Conservation (phyloP, 345 rosid genomes). For the Camelina neglecta region DNA sequence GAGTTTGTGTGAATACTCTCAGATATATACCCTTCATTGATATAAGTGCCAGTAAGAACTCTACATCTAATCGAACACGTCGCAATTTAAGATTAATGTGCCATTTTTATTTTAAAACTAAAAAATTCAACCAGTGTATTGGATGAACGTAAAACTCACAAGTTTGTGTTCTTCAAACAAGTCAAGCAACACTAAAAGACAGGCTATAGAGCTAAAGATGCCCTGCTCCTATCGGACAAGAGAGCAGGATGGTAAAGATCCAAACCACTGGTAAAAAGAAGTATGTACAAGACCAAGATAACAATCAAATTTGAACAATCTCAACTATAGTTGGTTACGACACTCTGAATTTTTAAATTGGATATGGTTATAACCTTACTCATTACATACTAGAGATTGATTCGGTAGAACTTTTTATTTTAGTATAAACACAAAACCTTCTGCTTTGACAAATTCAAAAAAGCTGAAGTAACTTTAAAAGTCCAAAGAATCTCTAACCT, state of each 20-base stretch:
- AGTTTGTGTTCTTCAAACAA: neutral
- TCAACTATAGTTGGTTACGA: neutral
- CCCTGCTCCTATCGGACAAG: neutral
- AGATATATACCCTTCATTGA: neutral
- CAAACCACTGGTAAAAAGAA: neutral
- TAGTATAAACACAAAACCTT: neutral
- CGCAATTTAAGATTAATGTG: neutral
- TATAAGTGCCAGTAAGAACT: neutral
- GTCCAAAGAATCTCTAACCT: conserved; percentile 56
- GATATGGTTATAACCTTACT: neutral
- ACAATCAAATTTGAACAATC: neutral
- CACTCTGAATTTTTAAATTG: neutral
- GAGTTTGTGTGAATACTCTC: conserved; percentile 1
- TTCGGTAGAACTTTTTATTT: neutral
- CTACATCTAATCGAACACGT: neutral
- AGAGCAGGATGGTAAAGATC: conserved; percentile 2
- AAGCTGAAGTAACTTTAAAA: neutral
- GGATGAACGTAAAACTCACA: neutral
- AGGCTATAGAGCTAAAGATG: neutral
- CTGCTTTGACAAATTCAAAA: neutral
- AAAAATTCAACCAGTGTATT: neutral
- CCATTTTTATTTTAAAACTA: neutral
- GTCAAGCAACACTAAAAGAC: conserved; percentile 14
- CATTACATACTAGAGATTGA: neutral
- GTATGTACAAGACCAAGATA: neutral